A percentile compares a stretch with the other conserved stretches of the same genome.
Evolutionary conservation across 108 stramenopile genomes (phyloP).

Genomic region (Pelagomonas calceolata): DNA sequence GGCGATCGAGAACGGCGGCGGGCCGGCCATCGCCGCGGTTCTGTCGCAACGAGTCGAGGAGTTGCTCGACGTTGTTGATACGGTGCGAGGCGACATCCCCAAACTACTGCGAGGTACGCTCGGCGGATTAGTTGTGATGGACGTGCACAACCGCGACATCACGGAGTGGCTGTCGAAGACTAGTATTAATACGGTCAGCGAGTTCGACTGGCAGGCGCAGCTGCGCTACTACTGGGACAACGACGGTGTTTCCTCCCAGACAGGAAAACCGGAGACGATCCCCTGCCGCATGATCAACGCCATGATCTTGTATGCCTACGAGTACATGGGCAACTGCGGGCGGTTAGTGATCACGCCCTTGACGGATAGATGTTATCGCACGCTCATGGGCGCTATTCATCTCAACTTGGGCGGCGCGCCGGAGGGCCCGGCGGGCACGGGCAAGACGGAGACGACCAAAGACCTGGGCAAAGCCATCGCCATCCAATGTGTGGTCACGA

Average conservation of each 20-base stretch:
- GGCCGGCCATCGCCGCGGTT: slow-evolving; percentile 1
- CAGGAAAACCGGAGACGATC: slow-evolving; percentile 38
- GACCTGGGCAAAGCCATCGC: slow-evolving; percentile 53
- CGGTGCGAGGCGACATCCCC: slow-evolving; percentile 51
- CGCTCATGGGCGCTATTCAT: slow-evolving; percentile 56
- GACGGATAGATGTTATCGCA: slow-evolving; percentile 58
- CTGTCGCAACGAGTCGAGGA: slow-evolving; percentile 8
- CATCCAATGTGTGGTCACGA: slow-evolving; percentile 58
- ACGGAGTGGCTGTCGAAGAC: slow-evolving; percentile 13
- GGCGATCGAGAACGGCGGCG: slow-evolving; percentile 11
- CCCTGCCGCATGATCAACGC: slow-evolving; percentile 49
- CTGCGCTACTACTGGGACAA: slow-evolving; percentile 54
- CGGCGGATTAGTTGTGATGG: slow-evolving; percentile 50
- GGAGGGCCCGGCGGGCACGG: slow-evolving; percentile 58
- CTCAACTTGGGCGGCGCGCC: slow-evolving; percentile 53
- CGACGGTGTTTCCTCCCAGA: slow-evolving; percentile 26
- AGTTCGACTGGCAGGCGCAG: slow-evolving; percentile 59
- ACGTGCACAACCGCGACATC: slow-evolving; percentile 56
- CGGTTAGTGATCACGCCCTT: slow-evolving; percentile 59
- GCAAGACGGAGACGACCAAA: slow-evolving; percentile 59
- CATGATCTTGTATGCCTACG: slow-evolving; percentile 44
- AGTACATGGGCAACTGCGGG: slow-evolving; percentile 55
- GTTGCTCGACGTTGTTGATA: slow-evolving; percentile 37
- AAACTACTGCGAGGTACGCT: slow-evolving; percentile 40
- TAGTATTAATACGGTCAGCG: slow-evolving; percentile 11